Percentiles rank a stretch among this genome's conserved stretches.
Conservation (phyloP, 768 basidiomycete genomes). For the Hemileccinum rubropunctum region DNA sequence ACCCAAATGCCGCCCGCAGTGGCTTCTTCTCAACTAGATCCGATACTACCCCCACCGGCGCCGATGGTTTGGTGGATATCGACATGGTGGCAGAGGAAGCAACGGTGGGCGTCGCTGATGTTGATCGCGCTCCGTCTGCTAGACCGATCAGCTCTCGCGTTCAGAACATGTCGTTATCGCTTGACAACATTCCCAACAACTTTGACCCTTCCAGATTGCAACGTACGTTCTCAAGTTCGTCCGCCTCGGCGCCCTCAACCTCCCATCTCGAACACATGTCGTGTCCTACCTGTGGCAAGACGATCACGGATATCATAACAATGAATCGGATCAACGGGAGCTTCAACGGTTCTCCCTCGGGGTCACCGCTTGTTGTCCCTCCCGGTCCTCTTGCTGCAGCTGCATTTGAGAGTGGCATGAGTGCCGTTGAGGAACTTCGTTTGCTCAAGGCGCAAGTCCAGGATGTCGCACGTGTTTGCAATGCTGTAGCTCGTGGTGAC, state of each 20-base stretch:
- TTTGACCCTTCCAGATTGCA: constrained; percentile 36
- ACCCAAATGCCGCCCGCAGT: constrained; percentile 4
- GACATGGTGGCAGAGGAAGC: constrained; percentile 28
- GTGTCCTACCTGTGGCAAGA: constrained; percentile 58
- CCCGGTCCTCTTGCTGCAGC: constrained; percentile 56
- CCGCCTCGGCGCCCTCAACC: constrained; percentile 46
- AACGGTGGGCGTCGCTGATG: constrained; percentile 25
- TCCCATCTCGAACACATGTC: constrained; percentile 38
- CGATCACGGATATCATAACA: constrained; percentile 43
- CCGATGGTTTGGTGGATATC: constrained; percentile 21
- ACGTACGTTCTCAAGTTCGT: constrained; percentile 30
- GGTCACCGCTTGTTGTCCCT: constrained; percentile 45
- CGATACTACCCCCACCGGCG: constrained; percentile 14
- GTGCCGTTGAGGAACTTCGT: constrained; percentile 73
- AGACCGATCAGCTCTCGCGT: constrained; percentile 30
- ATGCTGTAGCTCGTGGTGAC: constrained; percentile 75
- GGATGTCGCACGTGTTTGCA: constrained; percentile 76
- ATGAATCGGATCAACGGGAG: constrained; percentile 28
- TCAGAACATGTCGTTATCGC: constrained; percentile 48
- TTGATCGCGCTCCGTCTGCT: constrained; percentile 18
- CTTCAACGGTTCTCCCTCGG: constrained; percentile 28
- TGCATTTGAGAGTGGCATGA: constrained; percentile 58
- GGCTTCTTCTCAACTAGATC: constrained; percentile 26
- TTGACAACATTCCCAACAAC: constrained; percentile 45
- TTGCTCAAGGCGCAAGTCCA: constrained; percentile 84